phyloP scores from a whole-genome alignment of 1,284 basidiomycete genomes.

The Athelia psychrophila region DNA sequence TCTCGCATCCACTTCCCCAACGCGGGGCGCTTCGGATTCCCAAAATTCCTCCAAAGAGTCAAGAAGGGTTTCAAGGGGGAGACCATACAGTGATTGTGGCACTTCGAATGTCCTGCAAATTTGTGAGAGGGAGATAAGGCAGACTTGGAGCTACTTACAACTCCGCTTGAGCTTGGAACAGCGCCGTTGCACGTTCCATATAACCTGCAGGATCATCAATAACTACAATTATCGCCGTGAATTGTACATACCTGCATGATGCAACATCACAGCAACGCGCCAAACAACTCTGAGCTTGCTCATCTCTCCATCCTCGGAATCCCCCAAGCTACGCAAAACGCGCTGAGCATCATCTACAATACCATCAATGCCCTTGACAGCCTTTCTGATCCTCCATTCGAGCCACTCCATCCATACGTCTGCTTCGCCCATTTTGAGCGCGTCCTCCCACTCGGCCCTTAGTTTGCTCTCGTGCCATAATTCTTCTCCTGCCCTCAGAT shows the following conservation, averaged over 20 bases:
- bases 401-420: conserved; percentile 73
- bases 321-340: conserved; percentile 35
- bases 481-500: conserved; percentile 68
- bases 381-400: conserved; percentile 62
- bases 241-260: conserved; percentile 66
- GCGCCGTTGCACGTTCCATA: conserved; percentile 62
- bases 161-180: conserved; percentile 78
- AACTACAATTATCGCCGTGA: conserved; percentile 1
- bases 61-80: conserved; percentile 45
- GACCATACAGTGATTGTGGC: conserved; percentile 38
- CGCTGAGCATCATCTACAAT: conserved; percentile 48
- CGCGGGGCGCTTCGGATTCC: conserved; percentile 67
- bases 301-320: conserved; percentile 44
- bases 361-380: conserved; percentile 43
- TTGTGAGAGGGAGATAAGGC: conserved; percentile 8
- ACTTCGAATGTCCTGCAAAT: conserved; percentile 49
- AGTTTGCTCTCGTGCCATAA: conserved; percentile 61
- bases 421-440: conserved; percentile 49
- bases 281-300: conserved; percentile 66
- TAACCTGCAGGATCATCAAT: conserved; percentile 38
- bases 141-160: conserved; percentile 43
- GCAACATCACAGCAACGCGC: conserved; percentile 65
- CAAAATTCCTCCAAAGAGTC: conserved; percentile 70
- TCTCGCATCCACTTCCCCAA: conserved; percentile 56
- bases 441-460: conserved; percentile 68